Evolutionary conservation across 2,329 filamentous ascomycete genomes (phyloP).

Genomic region (Trichoderma oligosporum): DNA sequence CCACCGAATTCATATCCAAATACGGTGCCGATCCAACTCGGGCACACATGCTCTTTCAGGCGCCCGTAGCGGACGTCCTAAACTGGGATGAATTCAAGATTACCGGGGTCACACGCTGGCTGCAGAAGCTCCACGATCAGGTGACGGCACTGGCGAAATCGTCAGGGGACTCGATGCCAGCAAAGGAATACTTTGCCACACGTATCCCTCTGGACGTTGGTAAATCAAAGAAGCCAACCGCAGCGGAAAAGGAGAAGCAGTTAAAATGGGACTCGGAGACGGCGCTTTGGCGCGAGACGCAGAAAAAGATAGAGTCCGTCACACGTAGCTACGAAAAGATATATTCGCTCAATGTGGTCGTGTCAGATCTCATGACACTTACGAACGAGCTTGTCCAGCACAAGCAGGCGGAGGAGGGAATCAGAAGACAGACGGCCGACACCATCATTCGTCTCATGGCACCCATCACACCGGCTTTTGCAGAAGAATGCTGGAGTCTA

Average conservation of each 20-base stretch:
- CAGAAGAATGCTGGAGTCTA: slow-evolving; percentile 74
- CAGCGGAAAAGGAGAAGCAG: slow-evolving; percentile 31
- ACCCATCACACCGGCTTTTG: slow-evolving; percentile 74
- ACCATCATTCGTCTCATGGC: slow-evolving; percentile 68
- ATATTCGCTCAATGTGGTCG: slow-evolving; percentile 75
- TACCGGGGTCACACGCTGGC: slow-evolving; percentile 75
- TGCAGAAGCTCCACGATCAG: slow-evolving; percentile 62
- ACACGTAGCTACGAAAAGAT: slow-evolving; percentile 66
- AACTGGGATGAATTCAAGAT: slow-evolving; percentile 88
- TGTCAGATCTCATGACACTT: slow-evolving; percentile 78
- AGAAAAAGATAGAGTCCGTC: slow-evolving; percentile 64
- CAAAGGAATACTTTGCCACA: slow-evolving; percentile 38
- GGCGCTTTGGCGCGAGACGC: slow-evolving; percentile 60
- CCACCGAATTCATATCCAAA: slow-evolving; percentile 63
- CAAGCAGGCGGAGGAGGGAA: slow-evolving; percentile 34
- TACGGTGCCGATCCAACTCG: slow-evolving; percentile 81
- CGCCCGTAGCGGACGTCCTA: slow-evolving; percentile 75
- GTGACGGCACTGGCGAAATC: slow-evolving; percentile 34
- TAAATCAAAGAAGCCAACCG: slow-evolving; percentile 26
- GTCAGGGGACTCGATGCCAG: slow-evolving; percentile 21
- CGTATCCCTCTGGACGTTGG: slow-evolving; percentile 21
- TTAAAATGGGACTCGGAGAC: slow-evolving; percentile 45
- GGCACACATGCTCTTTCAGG: slow-evolving; percentile 85
- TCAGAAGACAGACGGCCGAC: slow-evolving; percentile 49
- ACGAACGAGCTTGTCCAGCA: slow-evolving; percentile 63